Evolutionary conservation across 345 rosid genomes (phyloP).

Genomic region (Mangifera indica): DNA sequence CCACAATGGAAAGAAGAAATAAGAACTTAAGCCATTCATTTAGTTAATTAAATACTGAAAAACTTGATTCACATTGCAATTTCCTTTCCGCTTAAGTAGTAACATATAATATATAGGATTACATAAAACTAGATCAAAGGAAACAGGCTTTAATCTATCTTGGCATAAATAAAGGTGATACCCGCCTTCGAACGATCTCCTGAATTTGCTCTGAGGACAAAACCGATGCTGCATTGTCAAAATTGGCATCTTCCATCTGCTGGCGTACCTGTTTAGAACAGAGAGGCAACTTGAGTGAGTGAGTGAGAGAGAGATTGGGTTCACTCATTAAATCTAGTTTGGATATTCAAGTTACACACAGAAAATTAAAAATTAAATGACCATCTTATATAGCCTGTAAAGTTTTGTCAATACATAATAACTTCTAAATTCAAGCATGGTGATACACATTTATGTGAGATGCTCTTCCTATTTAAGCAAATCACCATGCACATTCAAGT

Average conservation of each 20-base stretch:
- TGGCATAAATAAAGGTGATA: constrained; percentile 57
- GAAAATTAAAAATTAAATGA: not conserved
- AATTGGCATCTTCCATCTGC: constrained; percentile 57
- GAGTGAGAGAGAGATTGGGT: not conserved
- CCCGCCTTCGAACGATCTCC: constrained; percentile 60
- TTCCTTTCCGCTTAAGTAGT: not conserved
- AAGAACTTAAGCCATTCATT: not conserved
- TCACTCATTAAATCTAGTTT: not conserved
- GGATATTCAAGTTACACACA: not conserved
- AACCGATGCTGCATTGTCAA: constrained; percentile 52
- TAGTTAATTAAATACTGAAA: not conserved
- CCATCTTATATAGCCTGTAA: not conserved
- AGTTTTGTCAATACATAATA: not conserved
- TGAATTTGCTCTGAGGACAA: constrained; percentile 59
- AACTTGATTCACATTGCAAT: not conserved
- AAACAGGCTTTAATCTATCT: constrained; percentile 20
- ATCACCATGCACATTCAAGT: not conserved
- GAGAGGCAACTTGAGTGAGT: not conserved
- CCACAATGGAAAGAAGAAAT: not conserved
- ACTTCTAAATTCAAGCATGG: not conserved
- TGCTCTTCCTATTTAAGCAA: not conserved
- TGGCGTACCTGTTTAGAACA: constrained; percentile 51
- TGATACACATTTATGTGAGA: not conserved
- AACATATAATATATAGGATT: not conserved
- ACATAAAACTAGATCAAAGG: not conserved